Base-by-base conservation (phyloP, 352 stramenopile genomes). In the Phytophthora uliginosa region DNA sequence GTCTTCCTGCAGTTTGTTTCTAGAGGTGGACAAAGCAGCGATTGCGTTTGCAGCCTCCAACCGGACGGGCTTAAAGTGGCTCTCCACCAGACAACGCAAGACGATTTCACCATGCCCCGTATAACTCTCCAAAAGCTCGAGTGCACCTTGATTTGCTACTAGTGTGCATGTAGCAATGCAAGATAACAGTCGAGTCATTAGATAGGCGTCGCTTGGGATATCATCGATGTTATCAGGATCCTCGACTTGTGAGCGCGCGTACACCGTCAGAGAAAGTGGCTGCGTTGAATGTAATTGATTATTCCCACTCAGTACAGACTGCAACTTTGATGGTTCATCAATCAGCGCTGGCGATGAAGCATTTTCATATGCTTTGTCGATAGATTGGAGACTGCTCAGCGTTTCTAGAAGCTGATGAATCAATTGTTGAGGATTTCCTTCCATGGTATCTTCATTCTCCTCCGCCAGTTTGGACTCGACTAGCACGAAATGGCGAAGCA, bases 401-500 rank as follows among this genome's bases (percentile, higher is more conserved):
- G 66, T 78, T 58, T 83, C 77, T 40, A 92, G 45, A 18, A 90
- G 66, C 18, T 84, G 73, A 47, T 76, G 57, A 74, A 89, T 76
- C 20, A 91, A 54, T 13, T 74, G 56, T 50, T 82, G 66, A 2
- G 66, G 50, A 38, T 83, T 77, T 38, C 33, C 57, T 59, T 74
- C 57, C 1, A 69, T 1, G 12, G 31, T 58, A 48, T 74, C 62
- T 33, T 71, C 79, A 33, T 71, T 77, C 60, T 82, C 66, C 17
- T 83, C 74, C 4, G 52, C 66, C 48, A 81, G 55, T 59, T 79
- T 74, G 13, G 67, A 76, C 55, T 89, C 79, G 2, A 94, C 74
- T 28, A 90, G 42, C 22, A 92, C 76, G 45, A 93, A 93, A 79
- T 93, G 86, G 7, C 83, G 82, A 40, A 95, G 69, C 24, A 95